Evolutionary conservation across 2,329 filamentous ascomycete species (phyloP).

Genomic region (Ophiostoma ips): DNA sequence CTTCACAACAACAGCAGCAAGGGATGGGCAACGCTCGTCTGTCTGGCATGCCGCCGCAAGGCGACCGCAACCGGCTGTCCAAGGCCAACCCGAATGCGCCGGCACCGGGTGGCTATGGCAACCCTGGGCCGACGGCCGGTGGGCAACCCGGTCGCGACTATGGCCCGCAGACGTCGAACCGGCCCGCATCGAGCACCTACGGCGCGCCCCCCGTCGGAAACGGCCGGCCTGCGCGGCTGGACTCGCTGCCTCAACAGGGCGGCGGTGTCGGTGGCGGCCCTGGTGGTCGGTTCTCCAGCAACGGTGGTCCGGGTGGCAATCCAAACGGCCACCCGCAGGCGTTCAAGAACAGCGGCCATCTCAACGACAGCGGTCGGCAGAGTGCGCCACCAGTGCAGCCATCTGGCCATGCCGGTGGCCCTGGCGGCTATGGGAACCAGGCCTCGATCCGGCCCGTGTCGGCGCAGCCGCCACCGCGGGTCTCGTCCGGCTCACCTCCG

Average conservation of each 20-base stretch:
- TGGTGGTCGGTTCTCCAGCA: background rate
- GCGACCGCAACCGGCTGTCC: conserved; percentile 23
- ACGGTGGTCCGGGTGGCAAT: background rate
- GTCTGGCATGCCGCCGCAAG: background rate
- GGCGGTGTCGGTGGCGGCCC: conserved; percentile 3
- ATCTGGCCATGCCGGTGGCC: background rate
- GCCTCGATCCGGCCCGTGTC: background rate
- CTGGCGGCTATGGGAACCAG: background rate
- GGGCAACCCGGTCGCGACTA: conserved; percentile 23
- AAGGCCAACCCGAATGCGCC: conserved; percentile 19
- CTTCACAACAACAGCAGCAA: conserved; percentile 3
- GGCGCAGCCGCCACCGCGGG: conserved; percentile 1
- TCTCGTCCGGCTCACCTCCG: conserved; percentile 1
- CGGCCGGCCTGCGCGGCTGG: conserved; percentile 18
- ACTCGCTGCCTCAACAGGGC: conserved; percentile 14
- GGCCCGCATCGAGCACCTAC: conserved; percentile 19
- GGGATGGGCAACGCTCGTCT: conserved; percentile 11
- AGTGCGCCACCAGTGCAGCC: conserved; percentile 23
- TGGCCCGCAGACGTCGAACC: conserved; percentile 24
- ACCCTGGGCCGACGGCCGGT: conserved; percentile 7
- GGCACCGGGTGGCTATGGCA: background rate
- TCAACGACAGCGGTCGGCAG: conserved; percentile 18
- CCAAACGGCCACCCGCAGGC: conserved; percentile 12
- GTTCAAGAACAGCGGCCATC: conserved; percentile 8
- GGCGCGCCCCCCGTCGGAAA: background rate